A percentile compares a stretch with the other conserved stretches of the same genome.
phyloP scores from a whole-genome alignment of 2,329 filamentous ascomycete genomes.

The Pezicula rhizophila region DNA sequence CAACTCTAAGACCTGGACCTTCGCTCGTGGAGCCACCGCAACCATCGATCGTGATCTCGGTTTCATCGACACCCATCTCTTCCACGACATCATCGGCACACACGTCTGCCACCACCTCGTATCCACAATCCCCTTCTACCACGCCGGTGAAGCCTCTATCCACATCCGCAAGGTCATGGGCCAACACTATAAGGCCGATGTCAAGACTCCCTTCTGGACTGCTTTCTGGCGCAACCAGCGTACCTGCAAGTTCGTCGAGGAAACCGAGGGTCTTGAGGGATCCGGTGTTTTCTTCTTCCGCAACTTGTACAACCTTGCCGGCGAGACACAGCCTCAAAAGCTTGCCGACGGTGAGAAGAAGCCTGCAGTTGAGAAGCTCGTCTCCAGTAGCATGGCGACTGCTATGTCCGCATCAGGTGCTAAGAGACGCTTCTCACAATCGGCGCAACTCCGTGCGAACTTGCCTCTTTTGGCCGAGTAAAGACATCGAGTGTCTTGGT shows the following conservation, averaged over 20 bases:
- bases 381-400: slow-evolving; percentile 18
- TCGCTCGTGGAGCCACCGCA: slow-evolving; percentile 53
- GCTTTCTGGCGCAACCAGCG: slow-evolving; percentile 29
- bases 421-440: slow-evolving; percentile 20
- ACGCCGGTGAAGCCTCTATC: slow-evolving; percentile 51
- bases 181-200: slow-evolving; percentile 43
- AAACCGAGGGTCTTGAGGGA: slow-evolving; percentile 26
- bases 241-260: slow-evolving; percentile 29
- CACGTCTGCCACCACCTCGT: slow-evolving; percentile 60
- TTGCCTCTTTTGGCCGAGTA: slow-evolving; percentile 22
- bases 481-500: not conserved
- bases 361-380: slow-evolving; percentile 6
- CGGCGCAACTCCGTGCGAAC: slow-evolving; percentile 20
- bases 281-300: slow-evolving; percentile 27
- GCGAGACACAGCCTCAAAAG: slow-evolving; percentile 17
- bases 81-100: slow-evolving; percentile 60
- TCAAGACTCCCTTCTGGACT: slow-evolving; percentile 28
- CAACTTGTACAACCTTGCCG: slow-evolving; percentile 23
- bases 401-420: slow-evolving; percentile 23
- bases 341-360: slow-evolving; percentile 7
- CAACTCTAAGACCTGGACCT: slow-evolving; percentile 53
- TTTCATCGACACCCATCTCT: slow-evolving; percentile 57
- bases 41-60: slow-evolving; percentile 62
- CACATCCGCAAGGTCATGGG: slow-evolving; percentile 52
- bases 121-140: slow-evolving; percentile 56